Base-by-base conservation (phyloP, 2,329 filamentous ascomycete species). In the Fusarium ambrosium region DNA sequence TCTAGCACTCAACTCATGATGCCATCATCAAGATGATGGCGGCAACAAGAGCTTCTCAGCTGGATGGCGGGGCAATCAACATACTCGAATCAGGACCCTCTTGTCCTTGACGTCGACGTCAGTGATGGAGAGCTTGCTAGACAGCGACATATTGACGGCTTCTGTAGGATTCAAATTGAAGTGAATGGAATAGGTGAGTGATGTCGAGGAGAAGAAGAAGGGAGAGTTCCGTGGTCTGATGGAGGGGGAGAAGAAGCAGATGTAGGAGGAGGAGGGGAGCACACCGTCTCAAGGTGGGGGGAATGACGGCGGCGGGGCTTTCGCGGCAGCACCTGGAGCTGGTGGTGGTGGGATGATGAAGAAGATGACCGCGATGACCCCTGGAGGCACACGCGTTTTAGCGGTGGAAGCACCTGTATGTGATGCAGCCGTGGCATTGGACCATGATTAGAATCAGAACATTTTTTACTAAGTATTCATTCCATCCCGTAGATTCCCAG, bases 101-200 rank as follows among this genome's bases (percentile, higher is more conserved):
- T 99, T 99, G 91, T 90, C 96, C 92, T 98, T 97, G 86, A 99
- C 90, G 87, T 99, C 95, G 82, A 97, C 92, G 83, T 99, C 96
- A 78, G 92, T 94, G 86, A 99, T 98, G 79, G 95, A 94, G 81
- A 99, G 94, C 91, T 99, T 99, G 91, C 92, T 98, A 81, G 95
- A 94, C 84, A 99, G 94, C 92, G 97, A 98, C 97, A 99, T 99
- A 71, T 81, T 91, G 82, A 75, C 70, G 64, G 67, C 48, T 61
- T 56, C 45, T 58, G 29, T 60, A 45, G 36, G 62, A 39, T 60
- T 63, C 37, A 69, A 59, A 64, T 70, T 68, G 64, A 59, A 39
- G 37, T 59, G 60, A 72, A 62, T 66, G 68, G 32, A 58, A 80
- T 75, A 67, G 71, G 70, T 64, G 68, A 67, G 61, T 70, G 72